These are phyloP conservation scores for Trichosporon faecale DNA, from an alignment of 1,284 basidiomycete species.

Conservation along the genomic window DNA sequence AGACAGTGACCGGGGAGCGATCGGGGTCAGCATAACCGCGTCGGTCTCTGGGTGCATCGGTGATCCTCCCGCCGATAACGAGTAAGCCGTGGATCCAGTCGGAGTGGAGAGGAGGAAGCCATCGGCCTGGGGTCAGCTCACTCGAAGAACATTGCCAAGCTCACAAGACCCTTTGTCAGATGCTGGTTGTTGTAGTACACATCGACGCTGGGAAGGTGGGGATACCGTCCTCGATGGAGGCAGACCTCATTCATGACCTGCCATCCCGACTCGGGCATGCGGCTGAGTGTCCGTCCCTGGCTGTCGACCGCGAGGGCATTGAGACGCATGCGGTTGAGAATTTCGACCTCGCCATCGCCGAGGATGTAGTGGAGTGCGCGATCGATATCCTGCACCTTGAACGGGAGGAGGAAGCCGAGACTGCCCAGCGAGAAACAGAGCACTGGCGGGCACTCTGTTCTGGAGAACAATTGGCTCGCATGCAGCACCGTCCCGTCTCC, in stretches of 20 bases:
- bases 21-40: constrained; percentile 86
- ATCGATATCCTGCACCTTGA: constrained; percentile 59
- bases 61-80: constrained; percentile 89
- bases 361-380: constrained; percentile 72
- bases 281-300: constrained; percentile 59
- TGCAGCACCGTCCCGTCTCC: constrained; percentile 96
- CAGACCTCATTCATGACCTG: constrained; percentile 98
- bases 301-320: constrained; percentile 71
- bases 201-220: constrained; percentile 90
- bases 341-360: constrained; percentile 50
- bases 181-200: constrained; percentile 94
- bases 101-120: constrained; percentile 93
- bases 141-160: constrained; percentile 48
- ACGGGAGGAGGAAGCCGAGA: constrained; percentile 88
- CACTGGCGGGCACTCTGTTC: constrained; percentile 84
- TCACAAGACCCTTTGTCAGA: constrained; percentile 87
- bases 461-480: constrained; percentile 84
- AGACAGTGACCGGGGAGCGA: constrained; percentile 87
- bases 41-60: constrained; percentile 92
- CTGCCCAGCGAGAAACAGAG: constrained; percentile 96
- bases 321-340: constrained; percentile 82
- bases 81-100: constrained; percentile 95
- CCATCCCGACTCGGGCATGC: constrained; percentile 58
- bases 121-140: constrained; percentile 64
- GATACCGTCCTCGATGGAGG: constrained; percentile 83